A percentile compares a stretch with the other conserved stretches of the same genome.
phyloP scores from a whole-genome alignment of 768 basidiomycete genomes.

The Naganishia vaughanmartiniae region DNA sequence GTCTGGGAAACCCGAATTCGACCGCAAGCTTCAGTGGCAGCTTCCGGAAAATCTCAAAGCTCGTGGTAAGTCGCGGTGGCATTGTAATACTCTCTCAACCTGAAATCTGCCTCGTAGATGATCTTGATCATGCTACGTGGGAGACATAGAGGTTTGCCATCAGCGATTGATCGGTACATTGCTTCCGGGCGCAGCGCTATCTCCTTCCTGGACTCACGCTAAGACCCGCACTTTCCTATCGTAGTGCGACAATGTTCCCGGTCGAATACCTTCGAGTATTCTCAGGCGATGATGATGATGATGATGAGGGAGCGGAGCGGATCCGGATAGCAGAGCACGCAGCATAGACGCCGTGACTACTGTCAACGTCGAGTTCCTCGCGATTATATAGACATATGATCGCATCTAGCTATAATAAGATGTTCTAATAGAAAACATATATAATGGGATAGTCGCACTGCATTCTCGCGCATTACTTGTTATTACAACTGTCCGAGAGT shows the following conservation, averaged over 20 bases:
- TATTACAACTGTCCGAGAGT: constrained; percentile 37
- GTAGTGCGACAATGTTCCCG: constrained; percentile 32
- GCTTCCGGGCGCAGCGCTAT: neutral
- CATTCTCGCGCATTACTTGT: neutral
- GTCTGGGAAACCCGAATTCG: constrained; percentile 41
- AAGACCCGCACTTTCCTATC: neutral
- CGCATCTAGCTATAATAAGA: neutral
- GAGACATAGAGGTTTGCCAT: constrained; percentile 44
- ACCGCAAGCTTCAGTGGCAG: constrained; percentile 2
- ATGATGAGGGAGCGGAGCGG: constrained; percentile 17
- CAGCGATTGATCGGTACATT: constrained; percentile 40
- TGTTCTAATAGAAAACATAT: neutral
- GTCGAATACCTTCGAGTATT: constrained; percentile 31
- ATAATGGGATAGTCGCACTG: too few species aligned
- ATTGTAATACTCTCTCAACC: neutral
- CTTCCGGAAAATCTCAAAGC: constrained; percentile 40
- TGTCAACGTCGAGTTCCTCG: neutral
- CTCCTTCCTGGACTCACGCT: neutral
- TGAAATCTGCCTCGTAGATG: constrained; percentile 12
- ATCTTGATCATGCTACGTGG: constrained; percentile 44
- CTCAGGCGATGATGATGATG: constrained; percentile 12
- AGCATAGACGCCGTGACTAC: neutral
- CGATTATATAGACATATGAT: neutral
- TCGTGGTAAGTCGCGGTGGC: constrained; percentile 39
- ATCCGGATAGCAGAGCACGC: neutral